These are phyloP conservation scores for Psidium friedrichsthalianum DNA, from an alignment of 345 rosid species.

Conservation along the genomic window DNA sequence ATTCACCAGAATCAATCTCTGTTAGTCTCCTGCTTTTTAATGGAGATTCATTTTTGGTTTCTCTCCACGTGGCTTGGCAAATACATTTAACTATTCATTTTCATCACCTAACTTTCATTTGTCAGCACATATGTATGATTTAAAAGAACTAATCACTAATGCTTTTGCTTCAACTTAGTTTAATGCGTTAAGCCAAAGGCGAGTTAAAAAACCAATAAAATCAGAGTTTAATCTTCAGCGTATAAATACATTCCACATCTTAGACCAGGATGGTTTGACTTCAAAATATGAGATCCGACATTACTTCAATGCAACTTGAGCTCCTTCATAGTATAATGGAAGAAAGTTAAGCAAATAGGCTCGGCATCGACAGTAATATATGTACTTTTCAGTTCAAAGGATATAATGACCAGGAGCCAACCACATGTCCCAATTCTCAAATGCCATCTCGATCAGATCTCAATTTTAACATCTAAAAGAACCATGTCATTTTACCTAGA, in stretches of 20 bases:
- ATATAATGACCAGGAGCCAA: not conserved
- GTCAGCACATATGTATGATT: not conserved
- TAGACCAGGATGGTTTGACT: not conserved
- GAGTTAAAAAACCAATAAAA: not conserved
- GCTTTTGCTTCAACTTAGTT: not conserved
- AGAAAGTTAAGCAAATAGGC: not conserved
- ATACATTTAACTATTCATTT: not conserved
- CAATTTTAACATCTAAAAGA: not conserved
- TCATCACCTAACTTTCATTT: not conserved
- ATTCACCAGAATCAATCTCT: not conserved
- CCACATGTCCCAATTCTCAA: not conserved
- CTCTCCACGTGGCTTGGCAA: not conserved
- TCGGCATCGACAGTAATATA: not conserved
- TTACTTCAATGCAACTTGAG: not conserved
- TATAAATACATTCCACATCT: not conserved
- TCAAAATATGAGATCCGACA: not conserved
- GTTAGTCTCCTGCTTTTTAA: not conserved
- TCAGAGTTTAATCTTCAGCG: not conserved
- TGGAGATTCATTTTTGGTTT: not conserved
- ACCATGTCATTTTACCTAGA: not conserved
- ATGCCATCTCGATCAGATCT: not conserved
- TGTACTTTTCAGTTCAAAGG: not conserved
- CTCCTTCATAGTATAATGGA: not conserved
- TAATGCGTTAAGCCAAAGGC: not conserved
- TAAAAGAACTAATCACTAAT: not conserved